phyloP scores from a whole-genome alignment of 306 rosid genomes.

The Dryas drummondii region DNA sequence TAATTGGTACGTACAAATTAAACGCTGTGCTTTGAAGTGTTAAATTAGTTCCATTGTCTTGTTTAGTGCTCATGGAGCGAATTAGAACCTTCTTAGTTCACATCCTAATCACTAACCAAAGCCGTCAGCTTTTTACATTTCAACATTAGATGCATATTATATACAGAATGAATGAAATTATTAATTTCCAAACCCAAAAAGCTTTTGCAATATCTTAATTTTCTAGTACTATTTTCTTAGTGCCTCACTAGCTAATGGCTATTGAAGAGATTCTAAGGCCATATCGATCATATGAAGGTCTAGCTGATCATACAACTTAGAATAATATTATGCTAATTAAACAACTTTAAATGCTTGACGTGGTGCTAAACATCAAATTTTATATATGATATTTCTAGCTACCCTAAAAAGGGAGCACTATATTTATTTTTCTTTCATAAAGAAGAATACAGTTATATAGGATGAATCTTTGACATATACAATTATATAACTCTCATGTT shows the following conservation, averaged over 20 bases:
- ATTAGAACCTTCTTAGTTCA: slow-evolving; percentile 33
- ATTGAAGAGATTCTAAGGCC: neutral
- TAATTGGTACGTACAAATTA: neutral
- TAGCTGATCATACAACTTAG: too few relatives aligned
- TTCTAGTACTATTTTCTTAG: too few relatives aligned
- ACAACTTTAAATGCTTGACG: neutral
- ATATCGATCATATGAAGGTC: too few relatives aligned
- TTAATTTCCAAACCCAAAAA: neutral
- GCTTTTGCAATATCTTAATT: neutral
- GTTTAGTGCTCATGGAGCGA: slow-evolving; percentile 16
- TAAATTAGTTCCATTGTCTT: neutral
- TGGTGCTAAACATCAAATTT: neutral
- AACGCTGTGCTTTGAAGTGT: slow-evolving; percentile 2
- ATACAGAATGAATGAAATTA: neutral
- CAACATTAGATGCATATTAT: neutral
- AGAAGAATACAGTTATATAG: neutral
- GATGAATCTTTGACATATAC: neutral
- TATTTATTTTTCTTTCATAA: neutral
- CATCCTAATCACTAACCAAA: slow-evolving; percentile 13
- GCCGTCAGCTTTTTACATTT: slow-evolving; percentile 2
- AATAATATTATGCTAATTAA: neutral
- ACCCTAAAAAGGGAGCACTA: neutral
- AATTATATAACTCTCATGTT: neutral
- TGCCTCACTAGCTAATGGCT: too few relatives aligned
- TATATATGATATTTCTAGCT: neutral